phyloP scores from a whole-genome alignment of 805 yeast genomes.

The Cyberlindnera americana region DNA sequence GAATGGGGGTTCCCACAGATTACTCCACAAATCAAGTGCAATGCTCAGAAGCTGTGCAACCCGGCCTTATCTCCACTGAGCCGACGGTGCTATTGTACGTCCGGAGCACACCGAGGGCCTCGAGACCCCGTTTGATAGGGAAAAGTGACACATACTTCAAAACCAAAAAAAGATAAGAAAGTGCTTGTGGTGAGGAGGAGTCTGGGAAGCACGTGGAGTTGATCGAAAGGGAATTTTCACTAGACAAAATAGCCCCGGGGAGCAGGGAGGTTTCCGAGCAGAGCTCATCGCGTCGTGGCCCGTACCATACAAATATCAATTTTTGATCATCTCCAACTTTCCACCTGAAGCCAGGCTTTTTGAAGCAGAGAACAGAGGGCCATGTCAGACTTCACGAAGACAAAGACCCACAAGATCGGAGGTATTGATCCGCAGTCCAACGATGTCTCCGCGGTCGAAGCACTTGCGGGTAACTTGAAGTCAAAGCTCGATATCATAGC shows the following conservation, averaged over 20 bases:
- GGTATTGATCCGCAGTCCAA: constrained; percentile 10
- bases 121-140: background rate
- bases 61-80: background rate
- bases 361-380: no score
- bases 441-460: constrained; percentile 1
- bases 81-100: background rate
- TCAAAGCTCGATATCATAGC: constrained; percentile 23
- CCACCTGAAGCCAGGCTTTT: background rate
- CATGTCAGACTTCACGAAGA: constrained; percentile 12
- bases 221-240: no score
- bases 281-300: constrained; percentile 1
- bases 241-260: no score
- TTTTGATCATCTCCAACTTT: background rate
- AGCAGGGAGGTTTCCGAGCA: no score
- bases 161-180: no score
- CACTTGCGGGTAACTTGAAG: constrained; percentile 5
- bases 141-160: no score
- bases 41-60: no score
- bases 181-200: no score
- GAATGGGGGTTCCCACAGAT: no score
- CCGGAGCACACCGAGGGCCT: background rate
- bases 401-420: constrained; percentile 4
- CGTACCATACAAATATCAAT: constrained; percentile 1
- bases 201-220: no score
- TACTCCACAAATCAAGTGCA: no score